phyloP scores from a whole-genome alignment of 2,329 filamentous ascomycete genomes.

The Didymellaceae sp. region DNA sequence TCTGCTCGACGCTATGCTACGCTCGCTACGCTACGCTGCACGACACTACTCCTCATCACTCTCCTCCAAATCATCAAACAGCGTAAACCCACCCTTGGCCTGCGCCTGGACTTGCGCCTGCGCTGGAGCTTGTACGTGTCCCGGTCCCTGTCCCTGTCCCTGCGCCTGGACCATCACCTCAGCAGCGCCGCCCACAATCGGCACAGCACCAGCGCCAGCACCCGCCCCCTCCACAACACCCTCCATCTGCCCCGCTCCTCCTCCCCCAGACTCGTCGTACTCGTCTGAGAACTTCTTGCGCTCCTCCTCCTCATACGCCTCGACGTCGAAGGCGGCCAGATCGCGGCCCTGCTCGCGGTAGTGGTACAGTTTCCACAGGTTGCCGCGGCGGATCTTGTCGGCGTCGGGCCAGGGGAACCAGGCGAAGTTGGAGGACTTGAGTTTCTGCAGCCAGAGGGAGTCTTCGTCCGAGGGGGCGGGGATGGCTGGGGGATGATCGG shows the following conservation, averaged over 20 bases:
- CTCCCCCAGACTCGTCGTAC: too few relatives aligned
- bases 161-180: constrained; percentile 4
- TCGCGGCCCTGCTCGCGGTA: constrained; percentile 32
- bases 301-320: constrained; percentile 31
- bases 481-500: constrained; percentile 27
- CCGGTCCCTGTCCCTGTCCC: constrained; percentile 5
- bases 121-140: constrained; percentile 2
- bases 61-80: constrained; percentile 23
- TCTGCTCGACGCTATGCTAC: too few relatives aligned
- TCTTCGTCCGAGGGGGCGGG: constrained; percentile 42
- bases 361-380: constrained; percentile 54
- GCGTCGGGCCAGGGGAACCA: constrained; percentile 82
- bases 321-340: constrained; percentile 30
- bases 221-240: too few relatives aligned
- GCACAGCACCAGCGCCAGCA: too few relatives aligned
- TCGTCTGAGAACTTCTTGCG: constrained; percentile 15
- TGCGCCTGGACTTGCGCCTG: constrained; percentile 3
- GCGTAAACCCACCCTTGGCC: constrained; percentile 8
- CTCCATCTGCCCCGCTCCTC: too few relatives aligned
- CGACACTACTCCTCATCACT: too few relatives aligned
- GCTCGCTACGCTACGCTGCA: too few relatives aligned
- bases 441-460: constrained; percentile 45
- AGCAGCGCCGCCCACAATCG: background rate
- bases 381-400: constrained; percentile 71
- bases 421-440: constrained; percentile 33